Base-by-base conservation (phyloP, 495 filamentous ascomycete species). In the Diplogelasinospora grovesii region DNA sequence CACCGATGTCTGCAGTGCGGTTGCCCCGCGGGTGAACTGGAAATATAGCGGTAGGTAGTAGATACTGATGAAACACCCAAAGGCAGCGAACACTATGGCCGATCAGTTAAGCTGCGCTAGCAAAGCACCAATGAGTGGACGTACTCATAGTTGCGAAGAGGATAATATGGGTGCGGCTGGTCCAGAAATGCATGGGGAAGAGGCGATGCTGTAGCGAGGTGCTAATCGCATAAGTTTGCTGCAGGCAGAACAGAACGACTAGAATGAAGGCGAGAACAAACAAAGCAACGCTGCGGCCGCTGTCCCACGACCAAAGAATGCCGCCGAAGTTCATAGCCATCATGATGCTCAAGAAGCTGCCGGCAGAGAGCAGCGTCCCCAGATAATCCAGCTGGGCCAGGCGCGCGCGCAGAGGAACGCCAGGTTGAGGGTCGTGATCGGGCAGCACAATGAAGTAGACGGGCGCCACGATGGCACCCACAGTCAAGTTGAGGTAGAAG, bases 401-500 rank as follows among this genome's bases (percentile, higher is more conserved):
- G 15, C 60, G 61, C 8, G 67, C 26, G 4, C 19, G 22, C 23
- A 69, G 19, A 1, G 53, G 22, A 1, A 54, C 53, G 4, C 53
- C 57, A 3, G 55, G 52, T n/a, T 61, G 64, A 1, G 76, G 73
- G 38, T 71, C 61, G 15, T 59, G 39, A 3, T 56, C 47, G 0
- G 75, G 77, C 2, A 83, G 52, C 14, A 68, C 49, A 41, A 78
- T 68, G 43, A 84, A 26, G 48, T 75, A 83, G 22, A 75, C 63
- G 0, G 80, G 82, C 1, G 70, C 63, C 21, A 68, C 66, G 5
- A 70, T 45, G 4, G 47, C 81, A 8, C 70, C 75, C 15, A 85
- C 57, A 25, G 64, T 53, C 11, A 86, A 66, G 45, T 85, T 85
- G 54, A 86, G 77, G 59, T 86, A 86, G 51, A 86, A 85, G 2